Evolutionary conservation across 495 filamentous ascomycete genomes (phyloP), one percentile per base, ranked within the genome.

Genomic region (Paragyromitra xinjiangensis): DNA sequence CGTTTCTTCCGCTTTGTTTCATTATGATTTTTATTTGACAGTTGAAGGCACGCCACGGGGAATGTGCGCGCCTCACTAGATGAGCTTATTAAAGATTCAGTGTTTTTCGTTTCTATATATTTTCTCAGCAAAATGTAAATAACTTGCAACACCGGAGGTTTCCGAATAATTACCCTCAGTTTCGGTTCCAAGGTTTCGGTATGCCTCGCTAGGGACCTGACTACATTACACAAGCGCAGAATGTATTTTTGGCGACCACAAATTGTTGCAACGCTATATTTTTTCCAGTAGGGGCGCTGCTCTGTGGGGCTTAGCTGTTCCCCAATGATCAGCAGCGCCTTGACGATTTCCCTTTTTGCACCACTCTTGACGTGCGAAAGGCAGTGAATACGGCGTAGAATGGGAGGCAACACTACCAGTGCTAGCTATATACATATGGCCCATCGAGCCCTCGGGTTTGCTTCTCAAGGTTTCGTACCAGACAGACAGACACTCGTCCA

Each of bases 241-340:
- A 61, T 64, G 72, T 75, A 71, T 77, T 77, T 77, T 77, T 73
- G 53, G 68, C 24, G 12, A 40, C 40, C 59, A 22, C 45, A 44
- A 64, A 24, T 11, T 45, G 16, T 34, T 59, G 22, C 37, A 58
- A 53, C 55, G 26, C 42, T 34, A 7, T 58, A 64, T 39, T 37
- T 70, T 45, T 62, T 59, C 14, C 51, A 48, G 73, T 34, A 34
- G 29, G 26, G 29, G 29, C 29, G 16, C 34, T 69, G 44, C 71
- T 67, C 40, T n/a, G 68, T 73, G 74, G 63, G 69, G 74, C 74
- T 77, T 73, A 77, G 74, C 74, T 40, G 7, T 40, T 42, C 45
- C 55, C 66, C 40, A 44, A 51, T n/a, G 69, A 71, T 71, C 68
- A 59, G 59, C 71, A 56, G 56, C 50, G 51, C 70, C 68, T 26